Evolutionary conservation across 2,329 filamentous ascomycete genomes (phyloP).

Genomic region (Diaporthe sp.): DNA sequence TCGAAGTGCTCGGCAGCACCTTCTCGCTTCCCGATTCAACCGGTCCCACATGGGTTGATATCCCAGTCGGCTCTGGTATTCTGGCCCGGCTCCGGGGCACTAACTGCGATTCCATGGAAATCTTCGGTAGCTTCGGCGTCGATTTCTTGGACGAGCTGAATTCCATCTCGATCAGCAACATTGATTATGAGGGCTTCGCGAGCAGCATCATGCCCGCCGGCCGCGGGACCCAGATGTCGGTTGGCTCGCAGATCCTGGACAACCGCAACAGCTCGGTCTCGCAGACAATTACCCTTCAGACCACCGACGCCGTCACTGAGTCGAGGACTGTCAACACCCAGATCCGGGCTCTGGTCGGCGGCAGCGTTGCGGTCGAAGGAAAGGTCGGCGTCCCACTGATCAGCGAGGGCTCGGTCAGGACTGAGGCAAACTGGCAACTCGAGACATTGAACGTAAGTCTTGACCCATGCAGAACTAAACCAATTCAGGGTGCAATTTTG

Average conservation of each 20-base stretch:
- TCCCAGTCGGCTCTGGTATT: constrained; percentile 25
- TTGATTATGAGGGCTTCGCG: constrained; percentile 40
- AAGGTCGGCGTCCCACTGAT: constrained; percentile 37
- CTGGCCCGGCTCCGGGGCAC: constrained; percentile 37
- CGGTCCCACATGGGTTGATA: neutral
- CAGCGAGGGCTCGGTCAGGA: constrained; percentile 19
- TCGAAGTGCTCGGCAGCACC: neutral
- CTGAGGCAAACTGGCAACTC: constrained; percentile 37
- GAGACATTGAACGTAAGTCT: constrained; percentile 29
- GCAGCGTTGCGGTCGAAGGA: constrained; percentile 29
- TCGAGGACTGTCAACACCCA: constrained; percentile 33
- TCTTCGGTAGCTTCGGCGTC: constrained; percentile 36
- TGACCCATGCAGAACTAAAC: neutral
- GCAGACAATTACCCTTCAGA: constrained; percentile 39
- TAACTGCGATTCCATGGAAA: constrained; percentile 29
- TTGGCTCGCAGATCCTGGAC: constrained; percentile 41
- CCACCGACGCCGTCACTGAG: constrained; percentile 37
- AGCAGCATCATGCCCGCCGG: constrained; percentile 38
- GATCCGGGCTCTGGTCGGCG: constrained; percentile 34
- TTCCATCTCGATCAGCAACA: constrained; percentile 38
- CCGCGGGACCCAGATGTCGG: constrained; percentile 35
- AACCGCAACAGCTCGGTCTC: constrained; percentile 39
- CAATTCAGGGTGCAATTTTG: neutral
- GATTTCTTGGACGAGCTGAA: constrained; percentile 41
- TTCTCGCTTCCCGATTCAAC: neutral